Base-by-base conservation (phyloP, 2,329 filamentous ascomycete genomes). In the Colletotrichum sp. region DNA sequence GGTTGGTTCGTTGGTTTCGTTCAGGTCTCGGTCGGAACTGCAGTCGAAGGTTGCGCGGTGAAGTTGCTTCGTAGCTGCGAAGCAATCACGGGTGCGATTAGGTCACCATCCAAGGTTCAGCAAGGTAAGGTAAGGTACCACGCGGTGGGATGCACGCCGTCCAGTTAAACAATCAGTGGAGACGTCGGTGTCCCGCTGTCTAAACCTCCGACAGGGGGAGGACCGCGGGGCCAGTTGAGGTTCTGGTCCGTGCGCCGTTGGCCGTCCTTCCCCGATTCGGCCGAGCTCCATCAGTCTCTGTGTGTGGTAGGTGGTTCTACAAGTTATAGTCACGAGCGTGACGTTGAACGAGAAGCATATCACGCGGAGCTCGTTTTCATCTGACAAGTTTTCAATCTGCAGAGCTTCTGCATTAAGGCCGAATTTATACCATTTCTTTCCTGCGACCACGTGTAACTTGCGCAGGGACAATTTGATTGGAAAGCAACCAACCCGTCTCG, bases 11-110 rank as follows among this genome's bases (percentile, higher is more conserved):
- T 18, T 15, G 21, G 16, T 10, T 30, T 24, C 9, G 16, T 36
- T n/a, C 8, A 39, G 28, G 30, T 36, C 34, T 66, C 8, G 10
- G 21, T 24, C 24, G 18, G 26, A 24, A 6, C 32, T 12, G 59
- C 32, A 21, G 59, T 65, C 32, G 26, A 39, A 28, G 63, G 39
- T 16, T 57, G 49, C 39, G 21, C 13, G 30, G 24, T 26, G 21
- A 59, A 55, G 60, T 28, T 67, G 67, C 26, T 28, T 49, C 15
- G 59, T 5, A 71, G 36, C 13, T 28, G 65, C 21, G 65, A 72
- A 59, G 44, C 74, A 63, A 74, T 76, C 74, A 74, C 64, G 71
- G 49, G 70, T 69, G 65, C 74, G 64, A 65, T 76, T 74, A 76
- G 74, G 74, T 76, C 74, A 76, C 71, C 59, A 39, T 49, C 59